These are phyloP conservation scores for Apodospora peruviana DNA, from an alignment of 495 filamentous ascomycete species.

Conservation along the genomic window DNA sequence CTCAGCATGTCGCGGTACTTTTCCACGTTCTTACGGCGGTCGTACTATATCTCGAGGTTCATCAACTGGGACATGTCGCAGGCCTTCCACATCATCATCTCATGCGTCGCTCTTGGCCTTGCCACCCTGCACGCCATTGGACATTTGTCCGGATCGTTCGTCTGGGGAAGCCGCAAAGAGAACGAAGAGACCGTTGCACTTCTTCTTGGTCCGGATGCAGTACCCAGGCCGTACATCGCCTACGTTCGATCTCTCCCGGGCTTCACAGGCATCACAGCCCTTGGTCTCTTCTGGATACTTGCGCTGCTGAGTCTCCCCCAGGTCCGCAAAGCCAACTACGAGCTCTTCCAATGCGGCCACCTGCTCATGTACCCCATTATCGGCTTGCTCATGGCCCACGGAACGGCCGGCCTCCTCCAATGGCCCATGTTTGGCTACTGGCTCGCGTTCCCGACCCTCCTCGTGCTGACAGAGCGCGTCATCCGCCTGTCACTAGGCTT, in stretches of 20 bases:
- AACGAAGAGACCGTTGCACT: conserved; percentile 21
- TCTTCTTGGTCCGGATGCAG: conserved; percentile 21
- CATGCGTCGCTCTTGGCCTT: conserved; percentile 23
- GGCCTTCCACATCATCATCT: conserved; percentile 33
- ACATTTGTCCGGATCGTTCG: conserved; percentile 28
- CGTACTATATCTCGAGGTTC: conserved; percentile 27
- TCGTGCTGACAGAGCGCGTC: conserved; percentile 25
- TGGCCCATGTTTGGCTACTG: conserved; percentile 36
- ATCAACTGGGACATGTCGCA: conserved; percentile 37
- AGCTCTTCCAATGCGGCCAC: conserved; percentile 34
- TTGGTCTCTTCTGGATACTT: conserved; percentile 27
- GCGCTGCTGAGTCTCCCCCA: conserved; percentile 25
- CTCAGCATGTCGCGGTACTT: conserved; percentile 34
- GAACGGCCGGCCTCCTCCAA: conserved; percentile 26
- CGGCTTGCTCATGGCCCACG: conserved; percentile 28
- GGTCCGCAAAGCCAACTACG: conserved; percentile 27
- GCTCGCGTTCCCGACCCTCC: conserved; percentile 28
- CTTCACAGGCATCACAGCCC: conserved; percentile 23
- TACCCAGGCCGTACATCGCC: background rate
- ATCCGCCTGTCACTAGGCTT: conserved; percentile 25
- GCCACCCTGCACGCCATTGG: conserved; percentile 35
- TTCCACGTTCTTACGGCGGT: conserved; percentile 24
- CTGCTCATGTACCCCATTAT: conserved; percentile 36
- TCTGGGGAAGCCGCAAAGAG: conserved; percentile 23
- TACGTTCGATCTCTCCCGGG: background rate